These are phyloP conservation scores for Hemisphaericaspora lyxosophila DNA, from an alignment of 1,139 yeast genomes.

Conservation along the genomic window DNA sequence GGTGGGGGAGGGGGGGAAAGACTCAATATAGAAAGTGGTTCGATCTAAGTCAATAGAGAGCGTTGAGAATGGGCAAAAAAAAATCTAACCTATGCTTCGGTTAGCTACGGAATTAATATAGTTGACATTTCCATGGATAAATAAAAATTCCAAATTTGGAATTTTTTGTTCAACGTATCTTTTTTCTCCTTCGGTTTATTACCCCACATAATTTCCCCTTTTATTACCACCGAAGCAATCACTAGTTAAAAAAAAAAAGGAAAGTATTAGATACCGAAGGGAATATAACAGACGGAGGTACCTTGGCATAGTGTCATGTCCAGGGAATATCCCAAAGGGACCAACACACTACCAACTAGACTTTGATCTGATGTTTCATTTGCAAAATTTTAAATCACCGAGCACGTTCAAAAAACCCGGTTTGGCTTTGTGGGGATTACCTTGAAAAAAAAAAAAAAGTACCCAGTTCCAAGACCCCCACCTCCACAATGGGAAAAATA, in stretches of 20 bases:
- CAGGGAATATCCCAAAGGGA: background rate
- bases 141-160: too few species aligned
- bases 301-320: background rate
- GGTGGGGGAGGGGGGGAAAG: too few species aligned
- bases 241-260: background rate
- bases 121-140: slow-evolving; percentile 1
- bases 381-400: too few species aligned
- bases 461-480: background rate
- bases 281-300: too few species aligned
- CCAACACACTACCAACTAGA: too few species aligned
- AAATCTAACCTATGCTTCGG: background rate
- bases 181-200: too few species aligned
- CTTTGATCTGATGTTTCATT: background rate
- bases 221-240: background rate
- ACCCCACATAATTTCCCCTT: slow-evolving; percentile 1
- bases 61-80: background rate
- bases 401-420: background rate
- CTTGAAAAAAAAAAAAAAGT: background rate
- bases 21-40: background rate
- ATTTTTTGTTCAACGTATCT: background rate
- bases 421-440: background rate
- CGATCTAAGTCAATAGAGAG: background rate
- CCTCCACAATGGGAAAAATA: background rate
- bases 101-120: background rate
- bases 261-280: background rate